phyloP scores from a whole-genome alignment of 2,329 filamentous ascomycete genomes.

The Monosporascus sp. region DNA sequence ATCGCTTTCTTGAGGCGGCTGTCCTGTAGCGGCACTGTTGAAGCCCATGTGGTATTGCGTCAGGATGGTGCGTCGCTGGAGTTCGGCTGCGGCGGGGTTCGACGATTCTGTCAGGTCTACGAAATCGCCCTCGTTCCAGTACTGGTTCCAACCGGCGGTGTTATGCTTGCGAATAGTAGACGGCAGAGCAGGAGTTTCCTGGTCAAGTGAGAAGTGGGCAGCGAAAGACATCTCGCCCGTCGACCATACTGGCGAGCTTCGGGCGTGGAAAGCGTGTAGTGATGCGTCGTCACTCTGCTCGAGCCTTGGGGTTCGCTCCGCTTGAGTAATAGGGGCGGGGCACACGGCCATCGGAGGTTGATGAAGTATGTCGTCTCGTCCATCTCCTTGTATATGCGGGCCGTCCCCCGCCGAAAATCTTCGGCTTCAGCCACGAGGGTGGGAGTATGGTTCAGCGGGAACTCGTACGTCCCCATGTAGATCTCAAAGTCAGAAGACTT shows the following conservation, averaged over 20 bases:
- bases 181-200: constrained; percentile 17
- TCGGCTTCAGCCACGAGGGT: constrained; percentile 4
- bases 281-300: constrained; percentile 21
- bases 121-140: constrained; percentile 36
- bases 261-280: constrained; percentile 23
- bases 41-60: constrained; percentile 39
- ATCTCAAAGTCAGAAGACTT: constrained; percentile 38
- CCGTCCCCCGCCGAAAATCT: constrained; percentile 9
- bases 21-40: constrained; percentile 31
- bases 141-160: constrained; percentile 24
- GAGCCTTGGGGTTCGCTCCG: constrained; percentile 19
- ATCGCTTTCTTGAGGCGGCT: constrained; percentile 37
- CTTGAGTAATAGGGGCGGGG: constrained; percentile 12
- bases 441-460: constrained; percentile 29
- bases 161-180: constrained; percentile 19
- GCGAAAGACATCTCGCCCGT: constrained; percentile 22
- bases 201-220: constrained; percentile 27
- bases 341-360: constrained; percentile 28
- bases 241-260: background rate
- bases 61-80: constrained; percentile 37
- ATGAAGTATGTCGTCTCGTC: constrained; percentile 33
- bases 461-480: constrained; percentile 35
- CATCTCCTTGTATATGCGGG: constrained; percentile 32
- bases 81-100: constrained; percentile 31
- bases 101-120: constrained; percentile 32